Base-by-base conservation (phyloP, 2,329 filamentous ascomycete species). In the Aquanectria penicillioides region DNA sequence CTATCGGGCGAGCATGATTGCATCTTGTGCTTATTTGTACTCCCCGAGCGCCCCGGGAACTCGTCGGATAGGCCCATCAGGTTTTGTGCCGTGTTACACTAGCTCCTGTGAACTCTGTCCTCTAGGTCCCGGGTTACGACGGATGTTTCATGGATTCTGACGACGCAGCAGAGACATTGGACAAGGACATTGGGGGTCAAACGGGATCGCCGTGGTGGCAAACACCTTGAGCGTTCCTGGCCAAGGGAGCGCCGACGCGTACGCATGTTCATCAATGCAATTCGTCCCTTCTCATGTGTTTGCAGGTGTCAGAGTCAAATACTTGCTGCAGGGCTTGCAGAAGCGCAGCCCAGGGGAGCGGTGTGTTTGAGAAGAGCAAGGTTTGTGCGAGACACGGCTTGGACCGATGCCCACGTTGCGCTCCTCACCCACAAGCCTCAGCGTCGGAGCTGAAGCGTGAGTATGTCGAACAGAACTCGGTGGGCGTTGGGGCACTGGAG, bases 281-380 rank as follows among this genome's bases (percentile, higher is more conserved):
- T n/a, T n/a, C n/a, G n/a, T n/a, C n/a, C n/a, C n/a, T n/a, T n/a
- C n/a, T n/a, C n/a, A n/a, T n/a, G n/a, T n/a, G n/a, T n/a, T n/a
- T n/a, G n/a, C n/a, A n/a, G n/a, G n/a, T n/a, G n/a, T n/a, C n/a
- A n/a, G n/a, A n/a, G n/a, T n/a, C n/a, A n/a, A n/a, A n/a, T n/a
- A n/a, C n/a, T n/a, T 28, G 41, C 18, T 54, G 54, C 54, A 61
- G 23, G 23, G 15, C 31, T 28, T 49, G 49, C 59, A 58, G 54
- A 31, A 58, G 47, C 28, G 22, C 47, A 18, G 26, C n/a, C 43
- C 33, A 36, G 46, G 44, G 44, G 34, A 36, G 55, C 59, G 55
- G 59, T 59, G 55, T 59, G 55, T 62, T 62, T 59, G 50, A 56
- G 44, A 44, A 26, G 23, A 15, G 4, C 18, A 40, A 48, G 43